Evolutionary conservation across 345 rosid genomes (phyloP).

Genomic region (Eucalyptus sp.): DNA sequence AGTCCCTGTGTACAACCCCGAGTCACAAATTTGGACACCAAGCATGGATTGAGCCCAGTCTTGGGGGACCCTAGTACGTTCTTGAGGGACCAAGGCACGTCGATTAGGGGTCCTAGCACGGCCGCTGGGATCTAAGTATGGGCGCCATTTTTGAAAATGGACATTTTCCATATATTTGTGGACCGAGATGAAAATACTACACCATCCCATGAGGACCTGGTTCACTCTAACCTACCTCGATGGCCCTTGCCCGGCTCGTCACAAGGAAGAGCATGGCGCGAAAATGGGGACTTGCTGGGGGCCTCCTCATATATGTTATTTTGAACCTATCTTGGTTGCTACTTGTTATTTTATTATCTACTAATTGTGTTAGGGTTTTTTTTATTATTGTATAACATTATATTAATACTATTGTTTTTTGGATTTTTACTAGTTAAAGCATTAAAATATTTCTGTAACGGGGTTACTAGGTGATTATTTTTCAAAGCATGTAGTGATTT

Average conservation of each 20-base stretch:
- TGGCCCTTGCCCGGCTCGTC: neutral
- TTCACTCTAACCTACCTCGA: neutral
- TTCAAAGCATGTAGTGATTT: neutral
- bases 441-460: neutral
- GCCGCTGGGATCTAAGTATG: neutral
- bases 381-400: neutral
- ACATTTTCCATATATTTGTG: neutral
- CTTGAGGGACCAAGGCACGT: neutral
- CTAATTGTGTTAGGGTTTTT: neutral
- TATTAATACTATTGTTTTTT: neutral
- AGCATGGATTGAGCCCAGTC: neutral
- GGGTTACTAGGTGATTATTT: neutral
- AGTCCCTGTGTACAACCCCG: neutral
- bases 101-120: neutral
- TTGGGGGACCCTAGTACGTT: neutral
- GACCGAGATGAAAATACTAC: neutral
- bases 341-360: neutral
- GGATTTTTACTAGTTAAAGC: neutral
- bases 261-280: neutral
- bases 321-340: neutral
- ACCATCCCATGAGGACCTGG: rapidly evolving
- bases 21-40: neutral
- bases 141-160: neutral
- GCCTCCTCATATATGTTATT: rapidly evolving
- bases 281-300: neutral